Evolutionary conservation across 371 early-diverging fungal species (phyloP).

Genomic region (Mortierella sp.): DNA sequence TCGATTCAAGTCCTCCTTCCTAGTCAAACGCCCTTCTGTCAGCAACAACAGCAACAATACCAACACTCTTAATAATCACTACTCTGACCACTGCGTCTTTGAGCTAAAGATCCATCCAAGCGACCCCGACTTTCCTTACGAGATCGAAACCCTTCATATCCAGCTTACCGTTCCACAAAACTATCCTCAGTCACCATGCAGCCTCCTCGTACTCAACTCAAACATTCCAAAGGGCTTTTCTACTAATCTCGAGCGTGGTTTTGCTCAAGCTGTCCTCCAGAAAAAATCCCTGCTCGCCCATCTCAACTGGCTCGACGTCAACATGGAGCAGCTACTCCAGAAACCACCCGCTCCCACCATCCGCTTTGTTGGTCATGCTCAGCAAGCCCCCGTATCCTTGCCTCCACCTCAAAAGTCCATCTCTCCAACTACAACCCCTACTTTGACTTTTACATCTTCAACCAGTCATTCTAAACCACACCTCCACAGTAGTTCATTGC

Average conservation of each 20-base stretch:
- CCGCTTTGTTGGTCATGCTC: constrained; percentile 60
- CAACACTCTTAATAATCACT: background rate
- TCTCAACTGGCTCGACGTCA: constrained; percentile 70
- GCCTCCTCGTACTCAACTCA: constrained; percentile 67
- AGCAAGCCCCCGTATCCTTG: background rate
- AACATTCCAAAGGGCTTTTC: constrained; percentile 74
- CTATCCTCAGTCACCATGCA: constrained; percentile 60
- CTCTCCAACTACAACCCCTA: no score
- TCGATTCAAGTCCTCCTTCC: constrained; percentile 29
- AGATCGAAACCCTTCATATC: constrained; percentile 69
- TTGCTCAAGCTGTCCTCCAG: constrained; percentile 43
- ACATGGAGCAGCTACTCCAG: constrained; percentile 67
- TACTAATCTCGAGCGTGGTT: constrained; percentile 65
- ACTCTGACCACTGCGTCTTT: constrained; percentile 30
- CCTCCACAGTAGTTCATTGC: no score
- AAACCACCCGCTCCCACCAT: constrained; percentile 69
- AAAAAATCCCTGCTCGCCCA: constrained; percentile 64
- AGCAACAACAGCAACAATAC: constrained; percentile 6
- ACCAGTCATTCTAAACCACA: no score
- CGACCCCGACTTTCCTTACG: constrained; percentile 85
- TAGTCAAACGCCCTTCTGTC: background rate
- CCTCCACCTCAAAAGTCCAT: background rate
- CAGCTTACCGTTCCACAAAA: constrained; percentile 63
- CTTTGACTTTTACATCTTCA: no score
- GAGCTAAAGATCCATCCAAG: constrained; percentile 67